Evolutionary conservation across 2,329 filamentous ascomycete species (phyloP).

Genomic region (Periconia sp.): DNA sequence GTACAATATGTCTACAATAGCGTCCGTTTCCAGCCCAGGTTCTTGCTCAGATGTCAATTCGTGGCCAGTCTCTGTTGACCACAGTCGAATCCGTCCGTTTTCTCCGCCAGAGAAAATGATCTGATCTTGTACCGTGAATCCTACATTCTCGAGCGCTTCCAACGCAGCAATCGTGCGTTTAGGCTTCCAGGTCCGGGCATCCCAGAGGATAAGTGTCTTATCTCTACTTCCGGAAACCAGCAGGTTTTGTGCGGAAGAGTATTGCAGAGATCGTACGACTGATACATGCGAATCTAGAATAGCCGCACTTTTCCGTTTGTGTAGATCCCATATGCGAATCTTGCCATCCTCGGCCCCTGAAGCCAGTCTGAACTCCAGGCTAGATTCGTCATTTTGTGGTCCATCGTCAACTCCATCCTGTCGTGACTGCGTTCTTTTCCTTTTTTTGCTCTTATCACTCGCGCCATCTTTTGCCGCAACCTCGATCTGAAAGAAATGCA

Average conservation of each 20-base stretch:
- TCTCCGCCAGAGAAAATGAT: slow-evolving; percentile 84
- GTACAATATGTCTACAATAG: slow-evolving; percentile 73
- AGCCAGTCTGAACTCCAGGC: slow-evolving; percentile 73
- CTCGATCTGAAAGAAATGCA: slow-evolving; percentile 85
- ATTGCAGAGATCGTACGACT: slow-evolving; percentile 86
- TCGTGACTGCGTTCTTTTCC: slow-evolving; percentile 46
- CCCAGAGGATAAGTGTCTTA: slow-evolving; percentile 93
- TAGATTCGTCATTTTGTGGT: slow-evolving; percentile 49
- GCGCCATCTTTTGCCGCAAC: slow-evolving; percentile 50
- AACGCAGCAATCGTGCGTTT: slow-evolving; percentile 79
- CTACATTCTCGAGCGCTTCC: slow-evolving; percentile 81
- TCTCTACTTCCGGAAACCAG: slow-evolving; percentile 86
- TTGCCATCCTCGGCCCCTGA: slow-evolving; percentile 95
- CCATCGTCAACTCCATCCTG: slow-evolving; percentile 47
- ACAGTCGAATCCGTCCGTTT: slow-evolving; percentile 79
- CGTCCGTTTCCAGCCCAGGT: slow-evolving; percentile 59
- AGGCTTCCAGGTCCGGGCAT: slow-evolving; percentile 80
- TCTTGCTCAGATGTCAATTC: slow-evolving; percentile 79
- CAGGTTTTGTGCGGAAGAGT: slow-evolving; percentile 70
- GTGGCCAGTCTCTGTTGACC: slow-evolving; percentile 74
- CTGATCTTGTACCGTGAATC: slow-evolving; percentile 71
- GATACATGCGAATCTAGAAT: slow-evolving; percentile 91
- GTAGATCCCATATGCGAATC: slow-evolving; percentile 86
- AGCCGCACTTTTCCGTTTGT: slow-evolving; percentile 76
- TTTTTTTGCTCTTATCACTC: slow-evolving; percentile 39